Evolutionary conservation across 805 yeast genomes (phyloP).

Genomic region (Candida easanensis): DNA sequence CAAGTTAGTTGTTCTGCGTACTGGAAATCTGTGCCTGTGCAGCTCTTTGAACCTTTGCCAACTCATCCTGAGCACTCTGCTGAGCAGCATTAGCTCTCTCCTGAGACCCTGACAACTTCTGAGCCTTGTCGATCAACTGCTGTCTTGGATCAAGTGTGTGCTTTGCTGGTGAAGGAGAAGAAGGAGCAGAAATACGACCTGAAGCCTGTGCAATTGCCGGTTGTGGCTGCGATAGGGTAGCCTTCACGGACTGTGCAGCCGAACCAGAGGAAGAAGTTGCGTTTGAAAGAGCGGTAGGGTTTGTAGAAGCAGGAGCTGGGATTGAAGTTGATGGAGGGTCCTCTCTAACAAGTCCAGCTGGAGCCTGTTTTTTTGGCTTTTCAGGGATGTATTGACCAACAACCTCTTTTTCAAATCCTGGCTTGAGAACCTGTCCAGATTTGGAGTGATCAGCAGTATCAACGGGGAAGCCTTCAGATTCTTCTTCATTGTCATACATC

Average conservation of each 20-base stretch:
- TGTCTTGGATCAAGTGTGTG: constrained; percentile 11
- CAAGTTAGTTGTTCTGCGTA: too few relatives aligned
- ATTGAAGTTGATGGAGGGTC: not conserved
- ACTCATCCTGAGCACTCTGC: not conserved
- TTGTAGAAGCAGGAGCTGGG: not conserved
- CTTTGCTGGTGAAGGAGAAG: not conserved
- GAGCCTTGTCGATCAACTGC: constrained; percentile 9
- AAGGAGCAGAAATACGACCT: constrained; percentile 5
- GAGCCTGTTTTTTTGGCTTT: not conserved
- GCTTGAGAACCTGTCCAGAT: constrained; percentile 6
- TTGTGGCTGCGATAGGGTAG: not conserved
- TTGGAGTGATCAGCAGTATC: constrained; percentile 1
- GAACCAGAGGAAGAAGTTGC: not conserved
- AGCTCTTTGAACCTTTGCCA: constrained; percentile 2
- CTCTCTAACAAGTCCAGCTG: constrained; percentile 3
- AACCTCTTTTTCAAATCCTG: constrained; percentile 7
- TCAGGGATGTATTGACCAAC: constrained; percentile 7
- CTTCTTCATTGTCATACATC: constrained; percentile 15
- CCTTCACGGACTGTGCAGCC: not conserved
- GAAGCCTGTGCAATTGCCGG: constrained; percentile 2
- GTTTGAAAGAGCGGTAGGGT: not conserved
- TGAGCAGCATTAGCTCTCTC: not conserved
- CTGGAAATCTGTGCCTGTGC: constrained; percentile 4
- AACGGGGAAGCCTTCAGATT: constrained; percentile 9
- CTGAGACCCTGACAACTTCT: not conserved